Evolutionary conservation across 208 protist genomes (phyloP).

Genomic region (Trypanosoma mega): DNA sequence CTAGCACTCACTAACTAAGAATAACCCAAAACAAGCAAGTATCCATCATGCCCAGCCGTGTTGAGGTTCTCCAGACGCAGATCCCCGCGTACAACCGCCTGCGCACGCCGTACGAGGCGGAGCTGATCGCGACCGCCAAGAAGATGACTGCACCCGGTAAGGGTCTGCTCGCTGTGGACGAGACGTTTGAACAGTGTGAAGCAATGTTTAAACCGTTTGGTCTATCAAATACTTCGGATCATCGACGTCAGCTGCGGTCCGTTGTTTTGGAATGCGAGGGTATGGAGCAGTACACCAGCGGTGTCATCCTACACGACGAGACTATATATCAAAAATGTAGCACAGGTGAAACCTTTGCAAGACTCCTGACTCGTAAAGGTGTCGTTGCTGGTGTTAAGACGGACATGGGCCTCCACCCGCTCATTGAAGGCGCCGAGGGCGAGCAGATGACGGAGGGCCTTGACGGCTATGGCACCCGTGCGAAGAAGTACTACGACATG

Average conservation of each 20-base stretch:
- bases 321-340: constrained; percentile 91
- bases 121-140: constrained; percentile 65
- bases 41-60: constrained; percentile 74
- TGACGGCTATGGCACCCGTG: constrained; percentile 90
- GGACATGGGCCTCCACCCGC: constrained; percentile 83
- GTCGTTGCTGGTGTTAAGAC: constrained; percentile 96
- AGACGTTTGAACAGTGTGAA: constrained; percentile 93
- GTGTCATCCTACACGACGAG: constrained; percentile 97
- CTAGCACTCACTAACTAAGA: no score
- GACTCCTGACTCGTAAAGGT: constrained; percentile 76
- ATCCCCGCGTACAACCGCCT: constrained; percentile 81
- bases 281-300: constrained; percentile 93
- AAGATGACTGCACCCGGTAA: constrained; percentile 90
- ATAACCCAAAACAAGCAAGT: no score
- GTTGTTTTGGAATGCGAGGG: constrained; percentile 81
- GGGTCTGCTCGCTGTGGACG: constrained; percentile 96
- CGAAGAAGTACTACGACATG: constrained; percentile 91
- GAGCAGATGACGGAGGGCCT: constrained; percentile 96
- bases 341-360: constrained; percentile 85
- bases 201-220: constrained; percentile 94
- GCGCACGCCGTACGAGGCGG: constrained; percentile 74
- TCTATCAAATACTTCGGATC: constrained; percentile 94
- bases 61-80: constrained; percentile 76
- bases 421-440: constrained; percentile 81
- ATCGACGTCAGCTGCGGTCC: constrained; percentile 94